Percentiles rank a stretch among this genome's conserved stretches.
Conservation (phyloP, 2,329 filamentous ascomycete species). For the Aspergillus bombycis region DNA sequence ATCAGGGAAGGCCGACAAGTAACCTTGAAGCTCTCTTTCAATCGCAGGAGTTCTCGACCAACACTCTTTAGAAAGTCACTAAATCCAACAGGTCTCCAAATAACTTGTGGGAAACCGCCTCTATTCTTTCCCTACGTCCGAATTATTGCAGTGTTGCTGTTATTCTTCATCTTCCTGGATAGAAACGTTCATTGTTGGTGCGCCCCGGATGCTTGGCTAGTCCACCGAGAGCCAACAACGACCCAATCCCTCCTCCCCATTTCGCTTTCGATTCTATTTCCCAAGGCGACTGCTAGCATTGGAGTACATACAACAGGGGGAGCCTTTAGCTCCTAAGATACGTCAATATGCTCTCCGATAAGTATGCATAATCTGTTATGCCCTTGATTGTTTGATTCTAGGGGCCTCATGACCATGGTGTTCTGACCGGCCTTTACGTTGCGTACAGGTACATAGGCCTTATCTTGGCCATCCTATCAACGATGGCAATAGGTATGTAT, state of each 20-base stretch:
- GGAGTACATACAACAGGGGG: constrained; percentile 37
- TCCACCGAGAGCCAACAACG: constrained; percentile 14
- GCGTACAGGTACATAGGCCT: constrained; percentile 50
- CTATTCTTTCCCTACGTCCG: not conserved
- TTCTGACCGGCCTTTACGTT: constrained; percentile 25
- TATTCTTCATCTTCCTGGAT: constrained; percentile 5
- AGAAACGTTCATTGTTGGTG: constrained; percentile 19
- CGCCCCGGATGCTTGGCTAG: constrained; percentile 23
- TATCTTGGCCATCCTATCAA: constrained; percentile 51
- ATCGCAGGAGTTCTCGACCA: constrained; percentile 15
- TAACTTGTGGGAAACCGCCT: not conserved
- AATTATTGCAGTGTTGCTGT: not conserved
- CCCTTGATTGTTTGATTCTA: not conserved
- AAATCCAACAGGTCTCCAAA: not conserved
- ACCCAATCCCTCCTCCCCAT: constrained; percentile 8
- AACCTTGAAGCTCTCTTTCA: constrained; percentile 4
- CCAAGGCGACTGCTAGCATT: constrained; percentile 30
- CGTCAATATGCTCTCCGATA: constrained; percentile 46
- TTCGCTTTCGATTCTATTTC: constrained; percentile 11
- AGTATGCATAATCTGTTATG: constrained; percentile 34
- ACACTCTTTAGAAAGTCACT: not conserved
- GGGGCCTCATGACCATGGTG: constrained; percentile 14
- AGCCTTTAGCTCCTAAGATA: constrained; percentile 41
- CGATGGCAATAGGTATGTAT: constrained; percentile 49
- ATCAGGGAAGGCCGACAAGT: constrained; percentile 3